Percentiles rank a stretch among this genome's conserved stretches.
phyloP scores from a whole-genome alignment of 1,284 basidiomycete genomes.

The Wallemia mellicola region DNA sequence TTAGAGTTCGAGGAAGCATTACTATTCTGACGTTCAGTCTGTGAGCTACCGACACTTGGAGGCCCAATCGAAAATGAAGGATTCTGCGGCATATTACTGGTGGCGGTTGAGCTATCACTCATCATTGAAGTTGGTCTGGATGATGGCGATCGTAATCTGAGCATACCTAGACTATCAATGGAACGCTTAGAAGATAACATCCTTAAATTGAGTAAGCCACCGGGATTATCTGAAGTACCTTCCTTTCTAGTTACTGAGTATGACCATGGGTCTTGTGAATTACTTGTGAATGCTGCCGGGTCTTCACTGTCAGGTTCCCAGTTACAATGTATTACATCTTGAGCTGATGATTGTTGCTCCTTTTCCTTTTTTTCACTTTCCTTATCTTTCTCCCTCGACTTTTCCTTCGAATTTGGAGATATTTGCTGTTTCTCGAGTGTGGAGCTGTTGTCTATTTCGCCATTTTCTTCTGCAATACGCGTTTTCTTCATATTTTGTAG shows the following conservation, averaged over 20 bases:
- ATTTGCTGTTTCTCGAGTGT: background rate
- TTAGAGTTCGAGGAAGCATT: background rate
- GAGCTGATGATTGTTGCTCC: background rate
- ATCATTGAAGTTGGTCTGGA: background rate
- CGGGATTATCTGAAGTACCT: background rate
- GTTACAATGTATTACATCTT: background rate
- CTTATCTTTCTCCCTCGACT: background rate
- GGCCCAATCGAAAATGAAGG: background rate
- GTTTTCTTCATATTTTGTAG: background rate
- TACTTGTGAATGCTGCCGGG: background rate
- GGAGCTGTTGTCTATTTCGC: background rate
- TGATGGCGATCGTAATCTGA: background rate
- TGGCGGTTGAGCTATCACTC: background rate
- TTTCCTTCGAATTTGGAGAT: background rate
- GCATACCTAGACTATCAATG: background rate
- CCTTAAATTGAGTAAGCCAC: background rate
- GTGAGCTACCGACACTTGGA: background rate
- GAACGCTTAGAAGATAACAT: background rate
- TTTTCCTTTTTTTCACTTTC: background rate
- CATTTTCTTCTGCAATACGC: background rate
- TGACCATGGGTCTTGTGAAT: background rate
- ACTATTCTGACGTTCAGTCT: background rate
- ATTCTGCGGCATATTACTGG: background rate
- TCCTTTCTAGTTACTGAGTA: background rate
- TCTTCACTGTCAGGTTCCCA: background rate